Percentiles rank a stretch among this genome's conserved stretches.
Conservation (phyloP, 139 green algal species). For the Asterochloris erici region DNA sequence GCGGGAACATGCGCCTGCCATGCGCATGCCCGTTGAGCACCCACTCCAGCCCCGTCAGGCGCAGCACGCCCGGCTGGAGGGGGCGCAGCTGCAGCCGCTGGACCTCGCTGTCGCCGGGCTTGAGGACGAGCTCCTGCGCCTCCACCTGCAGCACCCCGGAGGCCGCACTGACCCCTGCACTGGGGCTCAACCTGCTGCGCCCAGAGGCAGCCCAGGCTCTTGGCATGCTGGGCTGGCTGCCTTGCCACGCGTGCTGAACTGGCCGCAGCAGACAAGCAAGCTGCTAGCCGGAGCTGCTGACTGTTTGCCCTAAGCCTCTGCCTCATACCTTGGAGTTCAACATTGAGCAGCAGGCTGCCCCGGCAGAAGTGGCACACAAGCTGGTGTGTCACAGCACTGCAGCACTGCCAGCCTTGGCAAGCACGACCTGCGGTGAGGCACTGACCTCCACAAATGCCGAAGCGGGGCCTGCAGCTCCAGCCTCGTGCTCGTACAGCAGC, state of each 20-base stretch:
- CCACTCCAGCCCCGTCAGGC: constrained; percentile 60
- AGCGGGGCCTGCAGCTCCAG: constrained; percentile 22
- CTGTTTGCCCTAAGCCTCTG: too few relatives aligned
- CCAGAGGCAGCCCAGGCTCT: too few relatives aligned
- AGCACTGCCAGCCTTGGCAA: too few relatives aligned
- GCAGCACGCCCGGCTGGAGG: constrained; percentile 52
- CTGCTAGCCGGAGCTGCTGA: too few relatives aligned
- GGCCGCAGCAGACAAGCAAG: too few relatives aligned
- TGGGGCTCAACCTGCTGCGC: not conserved
- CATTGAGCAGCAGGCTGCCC: too few relatives aligned
- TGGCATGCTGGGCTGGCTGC: too few relatives aligned
- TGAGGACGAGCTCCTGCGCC: constrained; percentile 36
- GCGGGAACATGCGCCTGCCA: constrained; percentile 46
- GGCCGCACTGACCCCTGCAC: not conserved
- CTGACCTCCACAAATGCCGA: not conserved
- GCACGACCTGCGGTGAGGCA: too few relatives aligned
- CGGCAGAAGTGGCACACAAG: too few relatives aligned
- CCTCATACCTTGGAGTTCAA: too few relatives aligned
- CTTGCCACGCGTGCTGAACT: too few relatives aligned
- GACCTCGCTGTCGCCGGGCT: constrained; percentile 27
- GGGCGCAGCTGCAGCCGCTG: constrained; percentile 58
- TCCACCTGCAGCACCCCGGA: constrained; percentile 10
- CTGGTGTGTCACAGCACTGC: too few relatives aligned
- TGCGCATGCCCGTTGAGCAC: constrained; percentile 49
- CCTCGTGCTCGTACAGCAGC: constrained; percentile 58